Evolutionary conservation across 2,329 filamentous ascomycete genomes (phyloP).

Genomic region (Beauveria asiatica): DNA sequence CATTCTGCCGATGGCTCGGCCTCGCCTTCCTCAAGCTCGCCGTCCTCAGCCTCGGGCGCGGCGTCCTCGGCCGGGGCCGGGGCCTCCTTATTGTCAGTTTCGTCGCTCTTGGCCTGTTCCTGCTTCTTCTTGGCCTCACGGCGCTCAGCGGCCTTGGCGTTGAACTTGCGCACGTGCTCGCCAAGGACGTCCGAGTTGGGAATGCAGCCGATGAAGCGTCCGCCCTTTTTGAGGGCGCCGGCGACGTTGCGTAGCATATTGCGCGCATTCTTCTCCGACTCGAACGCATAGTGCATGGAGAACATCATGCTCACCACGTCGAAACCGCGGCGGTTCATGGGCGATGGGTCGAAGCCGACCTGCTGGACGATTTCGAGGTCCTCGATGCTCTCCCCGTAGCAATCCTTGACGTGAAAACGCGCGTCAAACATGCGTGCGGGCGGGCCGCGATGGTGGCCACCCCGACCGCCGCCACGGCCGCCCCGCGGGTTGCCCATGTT

Average conservation of each 20-base stretch:
- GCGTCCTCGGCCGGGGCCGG: slow-evolving; percentile 18
- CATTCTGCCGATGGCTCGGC: slow-evolving; percentile 64
- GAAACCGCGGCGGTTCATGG: slow-evolving; percentile 72
- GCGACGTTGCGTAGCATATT: slow-evolving; percentile 93
- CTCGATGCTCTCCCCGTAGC: slow-evolving; percentile 76
- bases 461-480: slow-evolving; percentile 44
- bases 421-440: slow-evolving; percentile 63
- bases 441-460: slow-evolving; percentile 31
- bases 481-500: slow-evolving; percentile 57
- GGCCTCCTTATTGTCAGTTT: slow-evolving; percentile 13
- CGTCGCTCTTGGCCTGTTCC: slow-evolving; percentile 15
- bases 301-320: slow-evolving; percentile 99
- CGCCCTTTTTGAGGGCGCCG: slow-evolving; percentile 83
- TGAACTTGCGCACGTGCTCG: slow-evolving; percentile 66
- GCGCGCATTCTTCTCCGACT: slow-evolving; percentile 79
- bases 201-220: slow-evolving; percentile 88
- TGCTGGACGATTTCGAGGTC: slow-evolving; percentile 74
- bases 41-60: slow-evolving; percentile 26
- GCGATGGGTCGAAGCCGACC: slow-evolving; percentile 75
- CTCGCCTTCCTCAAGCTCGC: slow-evolving; percentile 52
- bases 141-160: slow-evolving; percentile 41
- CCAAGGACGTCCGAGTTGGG: slow-evolving; percentile 93
- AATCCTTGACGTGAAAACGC: slow-evolving; percentile 85
- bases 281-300: slow-evolving; percentile 97
- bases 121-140: slow-evolving; percentile 33